phyloP scores from a whole-genome alignment of 2,329 filamentous ascomycete genomes.

The Colletotrichum euphorbiae region DNA sequence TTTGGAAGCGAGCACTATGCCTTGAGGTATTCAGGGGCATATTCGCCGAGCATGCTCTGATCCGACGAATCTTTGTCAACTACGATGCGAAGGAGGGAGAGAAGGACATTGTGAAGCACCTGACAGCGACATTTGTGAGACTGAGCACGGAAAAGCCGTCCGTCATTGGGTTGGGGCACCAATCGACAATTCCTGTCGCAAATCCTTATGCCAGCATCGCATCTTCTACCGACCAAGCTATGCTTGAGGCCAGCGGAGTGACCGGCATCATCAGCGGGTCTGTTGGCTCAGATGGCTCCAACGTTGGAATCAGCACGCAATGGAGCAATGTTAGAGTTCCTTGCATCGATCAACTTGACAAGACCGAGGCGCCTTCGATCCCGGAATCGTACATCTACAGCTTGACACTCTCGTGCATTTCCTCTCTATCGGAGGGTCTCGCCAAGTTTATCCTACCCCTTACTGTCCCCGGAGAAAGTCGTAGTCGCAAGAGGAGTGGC shows the following conservation, averaged over 20 bases:
- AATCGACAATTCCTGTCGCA: constrained; percentile 83
- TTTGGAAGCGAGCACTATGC: constrained; percentile 90
- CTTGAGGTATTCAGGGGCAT: constrained; percentile 92
- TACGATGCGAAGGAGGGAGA: constrained; percentile 81
- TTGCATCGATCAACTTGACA: constrained; percentile 95
- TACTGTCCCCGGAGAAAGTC: constrained; percentile 80
- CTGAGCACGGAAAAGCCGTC: constrained; percentile 90
- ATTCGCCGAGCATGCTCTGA: constrained; percentile 82
- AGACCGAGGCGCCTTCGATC: constrained; percentile 82
- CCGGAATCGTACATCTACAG: constrained; percentile 96
- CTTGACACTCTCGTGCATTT: constrained; percentile 88
- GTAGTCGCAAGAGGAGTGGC: constrained; percentile 62
- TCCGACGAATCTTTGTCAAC: constrained; percentile 82
- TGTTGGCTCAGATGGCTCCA: constrained; percentile 73
- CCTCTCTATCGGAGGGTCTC: constrained; percentile 88
- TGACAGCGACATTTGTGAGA: constrained; percentile 90
- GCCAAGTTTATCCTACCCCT: constrained; percentile 94
- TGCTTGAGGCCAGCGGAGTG: constrained; percentile 88
- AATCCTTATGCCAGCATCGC: constrained; percentile 67
- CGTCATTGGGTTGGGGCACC: constrained; percentile 88
- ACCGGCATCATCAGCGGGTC: constrained; percentile 86
- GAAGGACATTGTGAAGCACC: constrained; percentile 81
- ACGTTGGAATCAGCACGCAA: constrained; percentile 85
- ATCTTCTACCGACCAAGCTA: constrained; percentile 80
- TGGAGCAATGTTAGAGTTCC: constrained; percentile 91